Evolutionary conservation across 495 filamentous ascomycete genomes (phyloP), one percentile per base, ranked within the genome.

Genomic region (Penicillium nucicola): DNA sequence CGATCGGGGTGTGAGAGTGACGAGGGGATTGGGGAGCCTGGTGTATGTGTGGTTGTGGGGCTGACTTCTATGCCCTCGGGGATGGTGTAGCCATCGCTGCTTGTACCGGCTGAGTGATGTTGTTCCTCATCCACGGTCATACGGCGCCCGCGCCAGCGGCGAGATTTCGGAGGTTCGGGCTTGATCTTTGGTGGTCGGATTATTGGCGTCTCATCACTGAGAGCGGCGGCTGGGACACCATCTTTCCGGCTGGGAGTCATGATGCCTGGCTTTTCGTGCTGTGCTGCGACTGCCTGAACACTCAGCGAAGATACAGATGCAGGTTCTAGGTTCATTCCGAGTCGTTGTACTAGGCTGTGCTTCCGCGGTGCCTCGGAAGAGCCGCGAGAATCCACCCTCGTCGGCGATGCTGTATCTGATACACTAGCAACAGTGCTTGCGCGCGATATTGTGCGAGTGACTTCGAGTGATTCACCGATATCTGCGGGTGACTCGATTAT

Each of bases 241-340:
- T 64, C 65, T 49, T 74, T 85, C 44, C 82, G 75, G 63, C 87
- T 93, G 9, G 88, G 89, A 15, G 90, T 92, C 59, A 91, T 81
- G 35, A 95, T 81, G 2, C 91, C 92, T 1, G 90, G 91, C 60
- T 88, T 91, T 61, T 91, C 90, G 53, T 77, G 88, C 43, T 90
- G 86, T 2, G 81, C 77, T 12, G 90, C 90, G 28, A 95, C 81
- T 52, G 90, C 85, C 25, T 87, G 73, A 17, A 96, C 83, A 60
- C 86, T 90, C 42, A 89, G 70, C 48, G 70, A 65, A 19, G 74
- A 79, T 8, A 67, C 60, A 22, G 67, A 67, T n/a, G 76, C 75
- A 1, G 65, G 68, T 15, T 75, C 75, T 8, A 79, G 55, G 30
- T 71, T 65, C 68, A 80, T 77, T 13, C 74, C 76, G 10, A 81